Conservation (phyloP, 306 rosid genomes). For the Cotoneaster glaucophyllus region DNA sequence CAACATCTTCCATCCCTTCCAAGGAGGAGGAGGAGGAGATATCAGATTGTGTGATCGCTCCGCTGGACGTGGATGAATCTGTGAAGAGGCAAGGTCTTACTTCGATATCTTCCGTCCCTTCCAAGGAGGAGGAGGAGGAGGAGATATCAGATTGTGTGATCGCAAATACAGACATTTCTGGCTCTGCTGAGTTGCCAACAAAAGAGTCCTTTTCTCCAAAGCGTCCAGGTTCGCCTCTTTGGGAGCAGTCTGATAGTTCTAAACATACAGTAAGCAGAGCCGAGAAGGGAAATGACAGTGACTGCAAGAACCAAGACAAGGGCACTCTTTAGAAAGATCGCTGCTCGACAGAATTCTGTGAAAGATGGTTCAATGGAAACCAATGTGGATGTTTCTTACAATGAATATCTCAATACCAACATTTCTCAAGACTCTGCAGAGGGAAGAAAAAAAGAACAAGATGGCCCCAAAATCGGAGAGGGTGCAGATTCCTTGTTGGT, state of each 20-base stretch:
- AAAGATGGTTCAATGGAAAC: slow-evolving; percentile 16
- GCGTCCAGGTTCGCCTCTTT: slow-evolving; percentile 15
- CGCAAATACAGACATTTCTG: slow-evolving; percentile 7
- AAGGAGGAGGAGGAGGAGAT: slow-evolving; percentile 10
- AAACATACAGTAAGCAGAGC: slow-evolving; percentile 2
- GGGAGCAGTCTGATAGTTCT: slow-evolving; percentile 18
- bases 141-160: not conserved
- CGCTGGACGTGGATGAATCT: slow-evolving; percentile 8
- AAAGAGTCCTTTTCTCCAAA: slow-evolving; percentile 13
- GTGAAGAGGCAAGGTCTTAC: slow-evolving; percentile 17
- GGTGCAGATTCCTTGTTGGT: slow-evolving; percentile 21
- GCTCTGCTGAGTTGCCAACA: slow-evolving; percentile 13
- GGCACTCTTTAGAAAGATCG: not conserved
- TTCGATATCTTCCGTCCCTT: slow-evolving; percentile 19
- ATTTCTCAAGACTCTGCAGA: slow-evolving; percentile 33
- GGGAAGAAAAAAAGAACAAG: slow-evolving; percentile 27
- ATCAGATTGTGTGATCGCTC: not conserved
- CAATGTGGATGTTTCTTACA: slow-evolving; percentile 28
- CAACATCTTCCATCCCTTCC: slow-evolving; percentile 22
- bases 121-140: slow-evolving; percentile 12
- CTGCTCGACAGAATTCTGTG: slow-evolving; percentile 13
- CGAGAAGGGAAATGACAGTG: slow-evolving; percentile 13
- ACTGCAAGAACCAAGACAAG: slow-evolving; percentile 14
- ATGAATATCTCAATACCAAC: slow-evolving; percentile 23
- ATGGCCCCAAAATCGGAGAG: slow-evolving; percentile 17